These are phyloP conservation scores for Talaromyces ruber DNA, from an alignment of 495 filamentous ascomycete genomes.

Conservation along the genomic window DNA sequence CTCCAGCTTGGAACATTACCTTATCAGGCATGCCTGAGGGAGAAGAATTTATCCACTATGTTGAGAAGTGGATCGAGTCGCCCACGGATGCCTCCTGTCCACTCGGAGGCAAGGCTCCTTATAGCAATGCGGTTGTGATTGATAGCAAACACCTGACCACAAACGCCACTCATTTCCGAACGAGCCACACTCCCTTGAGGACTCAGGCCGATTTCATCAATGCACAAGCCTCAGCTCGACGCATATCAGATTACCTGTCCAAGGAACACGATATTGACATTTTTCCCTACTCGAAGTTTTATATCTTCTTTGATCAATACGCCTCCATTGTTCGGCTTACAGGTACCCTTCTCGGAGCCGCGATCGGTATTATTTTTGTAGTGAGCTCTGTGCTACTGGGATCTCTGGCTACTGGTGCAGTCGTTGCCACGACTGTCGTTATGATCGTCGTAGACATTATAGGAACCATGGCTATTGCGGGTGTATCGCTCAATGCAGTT, in stretches of 20 bases:
- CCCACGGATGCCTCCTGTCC: slow-evolving; percentile 79
- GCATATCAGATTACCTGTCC: slow-evolving; percentile 70
- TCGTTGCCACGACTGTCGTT: slow-evolving; percentile 74
- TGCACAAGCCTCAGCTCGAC: slow-evolving; percentile 80
- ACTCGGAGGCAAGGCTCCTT: slow-evolving; percentile 78
- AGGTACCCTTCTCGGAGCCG: slow-evolving; percentile 68
- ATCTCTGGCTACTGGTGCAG: slow-evolving; percentile 69
- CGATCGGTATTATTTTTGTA: slow-evolving; percentile 72
- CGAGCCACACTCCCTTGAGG: slow-evolving; percentile 73
- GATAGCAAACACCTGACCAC: slow-evolving; percentile 56
- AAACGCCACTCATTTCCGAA: slow-evolving; percentile 81
- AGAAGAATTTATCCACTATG: slow-evolving; percentile 77
- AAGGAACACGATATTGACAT: slow-evolving; percentile 61
- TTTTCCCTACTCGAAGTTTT: slow-evolving; percentile 94
- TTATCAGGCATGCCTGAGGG: slow-evolving; percentile 88
- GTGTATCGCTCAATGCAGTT: slow-evolving; percentile 91
- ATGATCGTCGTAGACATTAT: slow-evolving; percentile 96
- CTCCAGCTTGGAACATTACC: slow-evolving; percentile 79
- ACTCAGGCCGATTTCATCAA: slow-evolving; percentile 91
- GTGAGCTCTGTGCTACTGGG: slow-evolving; percentile 74
- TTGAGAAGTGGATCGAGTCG: slow-evolving; percentile 69
- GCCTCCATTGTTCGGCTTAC: slow-evolving; percentile 73
- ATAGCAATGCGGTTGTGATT: slow-evolving; percentile 76
- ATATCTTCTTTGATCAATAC: slow-evolving; percentile 99
- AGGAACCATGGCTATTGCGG: slow-evolving; percentile 81